These are phyloP conservation scores for Exophiala mesophila DNA, from an alignment of 2,329 filamentous ascomycete genomes.

Conservation along the genomic window DNA sequence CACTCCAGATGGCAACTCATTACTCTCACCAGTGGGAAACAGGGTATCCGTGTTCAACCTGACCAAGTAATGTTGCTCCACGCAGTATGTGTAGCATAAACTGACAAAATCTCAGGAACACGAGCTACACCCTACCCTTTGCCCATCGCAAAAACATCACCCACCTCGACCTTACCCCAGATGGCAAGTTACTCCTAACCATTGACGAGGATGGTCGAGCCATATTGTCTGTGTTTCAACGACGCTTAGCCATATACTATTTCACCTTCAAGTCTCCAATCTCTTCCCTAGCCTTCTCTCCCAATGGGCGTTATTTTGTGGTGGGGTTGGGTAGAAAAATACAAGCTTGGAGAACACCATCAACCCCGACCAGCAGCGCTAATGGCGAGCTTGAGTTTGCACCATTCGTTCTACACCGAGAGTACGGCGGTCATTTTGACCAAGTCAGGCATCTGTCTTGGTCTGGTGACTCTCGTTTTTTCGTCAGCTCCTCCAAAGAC, in stretches of 20 bases:
- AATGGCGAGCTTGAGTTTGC: constrained; percentile 89
- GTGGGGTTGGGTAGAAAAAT: constrained; percentile 81
- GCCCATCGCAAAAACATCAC: constrained; percentile 91
- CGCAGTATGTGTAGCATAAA: neutral
- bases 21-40: constrained; percentile 95
- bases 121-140: constrained; percentile 55
- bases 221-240: constrained; percentile 83
- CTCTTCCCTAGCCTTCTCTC: constrained; percentile 81
- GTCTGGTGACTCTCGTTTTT: constrained; percentile 94
- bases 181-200: constrained; percentile 85
- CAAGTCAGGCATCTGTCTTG: constrained; percentile 81
- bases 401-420: constrained; percentile 83
- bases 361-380: constrained; percentile 71
- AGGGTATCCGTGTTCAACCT: constrained; percentile 93
- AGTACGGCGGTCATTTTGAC: constrained; percentile 85
- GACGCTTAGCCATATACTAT: constrained; percentile 82
- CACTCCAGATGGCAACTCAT: constrained; percentile 89
- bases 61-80: constrained; percentile 62
- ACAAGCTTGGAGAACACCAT: constrained; percentile 94
- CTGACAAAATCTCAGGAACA: constrained; percentile 19
- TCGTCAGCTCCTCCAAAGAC: constrained; percentile 87
- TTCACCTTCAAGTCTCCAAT: constrained; percentile 89
- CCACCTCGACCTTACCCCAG: constrained; percentile 79
- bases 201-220: constrained; percentile 92
- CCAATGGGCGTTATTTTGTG: constrained; percentile 84